Base-by-base conservation (phyloP, 148 eudicot species). In the Spergularia marina region DNA sequence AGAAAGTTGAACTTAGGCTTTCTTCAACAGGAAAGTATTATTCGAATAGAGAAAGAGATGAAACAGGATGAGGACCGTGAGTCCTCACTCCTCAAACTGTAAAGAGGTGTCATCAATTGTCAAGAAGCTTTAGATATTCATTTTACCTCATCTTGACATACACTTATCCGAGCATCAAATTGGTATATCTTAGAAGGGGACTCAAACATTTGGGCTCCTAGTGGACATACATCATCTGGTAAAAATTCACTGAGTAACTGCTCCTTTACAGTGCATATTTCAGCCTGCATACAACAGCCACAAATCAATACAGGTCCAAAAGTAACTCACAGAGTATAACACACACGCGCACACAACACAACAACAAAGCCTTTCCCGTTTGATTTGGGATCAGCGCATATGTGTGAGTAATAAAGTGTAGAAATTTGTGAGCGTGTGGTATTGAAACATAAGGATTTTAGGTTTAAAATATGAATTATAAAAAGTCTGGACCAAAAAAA, bases 211-310 rank as follows among this genome's bases (percentile, higher is more conserved):
- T 85, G 87, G 44, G 91, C 85, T 47, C 87, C 96, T 12, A 86
- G 71, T 76, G 92, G 87, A 72, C 91, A 85, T 80, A 86, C 89
- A 74, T 87, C 94, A 77, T 95, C 97, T 73, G 99, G 97, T 73
- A 83, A 75, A 79, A 92, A 95, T 71, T 90, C 88, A 53, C 85
- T 84, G 3, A 92, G 91, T 81, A 95, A 82, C 70, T 95, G 91
- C 76, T 92, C 88, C 85, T 79, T 87, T 65, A 87, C 77, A 13
- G 73, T 74, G 74, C 79, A 79, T 52, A 78, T 76, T 83, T 95
- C 92, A 80, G 80, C 83, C 94, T 89, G 86, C 78, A 83, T 51
- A 81, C 66, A 76, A 60, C 51, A 77, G 59, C 25, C 76, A 76
- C 57, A 68, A 21, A 74, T 75, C 79, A 79, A 41, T 44, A 71